Conservation (phyloP, 1,284 basidiomycete genomes). For the Leccinum pachyderme region DNA sequence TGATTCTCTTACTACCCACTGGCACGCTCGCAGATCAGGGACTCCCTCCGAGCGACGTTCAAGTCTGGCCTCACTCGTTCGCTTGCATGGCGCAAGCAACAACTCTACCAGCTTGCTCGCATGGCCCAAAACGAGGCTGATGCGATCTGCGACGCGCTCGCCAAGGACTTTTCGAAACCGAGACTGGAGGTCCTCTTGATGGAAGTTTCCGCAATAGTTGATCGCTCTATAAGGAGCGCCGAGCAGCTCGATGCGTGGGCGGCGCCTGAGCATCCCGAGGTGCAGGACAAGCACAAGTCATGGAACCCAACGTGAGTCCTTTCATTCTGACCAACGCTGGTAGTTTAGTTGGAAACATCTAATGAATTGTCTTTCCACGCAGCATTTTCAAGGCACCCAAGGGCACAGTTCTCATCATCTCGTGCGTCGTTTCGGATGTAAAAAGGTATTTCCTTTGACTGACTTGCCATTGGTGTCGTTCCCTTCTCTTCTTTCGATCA, state of each 20-base stretch:
- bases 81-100: conserved; percentile 29
- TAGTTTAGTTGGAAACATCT: neutral
- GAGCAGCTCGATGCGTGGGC: conserved; percentile 28
- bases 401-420: conserved; percentile 44
- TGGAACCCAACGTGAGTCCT: conserved; percentile 32
- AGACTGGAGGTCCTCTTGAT: conserved; percentile 22
- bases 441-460: neutral
- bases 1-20: neutral
- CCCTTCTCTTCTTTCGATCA: neutral
- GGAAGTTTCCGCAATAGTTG: conserved; percentile 24
- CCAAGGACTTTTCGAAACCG: conserved; percentile 32
- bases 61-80: conserved; percentile 23
- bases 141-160: conserved; percentile 27
- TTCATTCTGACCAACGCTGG: neutral
- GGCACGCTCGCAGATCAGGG: conserved; percentile 21
- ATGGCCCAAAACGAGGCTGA: conserved; percentile 30
- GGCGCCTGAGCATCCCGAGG: conserved; percentile 23
- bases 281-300: conserved; percentile 22
- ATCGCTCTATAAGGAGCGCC: conserved; percentile 20
- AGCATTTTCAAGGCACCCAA: conserved; percentile 44
- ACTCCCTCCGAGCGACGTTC: conserved; percentile 29
- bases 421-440: conserved; percentile 15
- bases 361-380: neutral
- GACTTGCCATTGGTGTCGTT: neutral
- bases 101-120: conserved; percentile 34